phyloP scores from a whole-genome alignment of 768 basidiomycete genomes.

The Lactarius sanguifluus region DNA sequence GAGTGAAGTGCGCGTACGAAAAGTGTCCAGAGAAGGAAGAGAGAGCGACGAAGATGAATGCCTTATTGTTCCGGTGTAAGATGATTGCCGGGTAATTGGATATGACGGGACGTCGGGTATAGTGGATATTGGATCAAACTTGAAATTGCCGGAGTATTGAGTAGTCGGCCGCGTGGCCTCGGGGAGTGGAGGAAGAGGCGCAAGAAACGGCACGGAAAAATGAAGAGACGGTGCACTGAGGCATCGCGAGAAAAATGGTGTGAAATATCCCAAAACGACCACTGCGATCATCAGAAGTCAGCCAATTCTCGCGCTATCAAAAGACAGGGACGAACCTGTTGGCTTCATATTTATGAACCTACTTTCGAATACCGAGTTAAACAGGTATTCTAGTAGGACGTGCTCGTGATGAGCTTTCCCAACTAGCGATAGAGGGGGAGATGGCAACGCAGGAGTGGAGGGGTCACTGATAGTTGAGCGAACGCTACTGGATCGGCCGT shows the following conservation, averaged over 20 bases:
- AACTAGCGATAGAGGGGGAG: constrained; percentile 18
- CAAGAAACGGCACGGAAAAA: constrained; percentile 29
- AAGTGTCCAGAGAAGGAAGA: constrained; percentile 19
- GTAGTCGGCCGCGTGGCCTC: constrained; percentile 23
- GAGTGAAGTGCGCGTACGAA: constrained; percentile 6
- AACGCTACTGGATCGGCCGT: constrained; percentile 11
- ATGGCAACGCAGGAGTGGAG: constrained; percentile 10
- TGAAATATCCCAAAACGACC: constrained; percentile 29
- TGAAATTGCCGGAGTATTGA: constrained; percentile 16
- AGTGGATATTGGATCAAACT: constrained; percentile 11
- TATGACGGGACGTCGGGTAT: constrained; percentile 27
- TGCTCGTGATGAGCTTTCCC: constrained; percentile 25
- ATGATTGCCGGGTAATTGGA: constrained; percentile 23
- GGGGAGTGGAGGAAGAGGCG: constrained; percentile 28
- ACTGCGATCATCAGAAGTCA: constrained; percentile 19
- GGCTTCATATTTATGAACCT: constrained; percentile 32
- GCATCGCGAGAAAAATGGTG: constrained; percentile 30
- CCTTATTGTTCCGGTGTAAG: constrained; percentile 11
- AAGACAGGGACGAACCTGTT: constrained; percentile 25
- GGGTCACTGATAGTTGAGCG: constrained; percentile 11
- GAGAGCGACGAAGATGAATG: constrained; percentile 25
- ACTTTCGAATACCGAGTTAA: constrained; percentile 30
- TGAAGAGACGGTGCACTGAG: constrained; percentile 28
- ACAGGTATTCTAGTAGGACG: constrained; percentile 29
- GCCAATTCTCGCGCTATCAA: neutral